These are phyloP conservation scores for Nicotiana rustica DNA, from an alignment of 305 asterid genomes.

Conservation along the genomic window DNA sequence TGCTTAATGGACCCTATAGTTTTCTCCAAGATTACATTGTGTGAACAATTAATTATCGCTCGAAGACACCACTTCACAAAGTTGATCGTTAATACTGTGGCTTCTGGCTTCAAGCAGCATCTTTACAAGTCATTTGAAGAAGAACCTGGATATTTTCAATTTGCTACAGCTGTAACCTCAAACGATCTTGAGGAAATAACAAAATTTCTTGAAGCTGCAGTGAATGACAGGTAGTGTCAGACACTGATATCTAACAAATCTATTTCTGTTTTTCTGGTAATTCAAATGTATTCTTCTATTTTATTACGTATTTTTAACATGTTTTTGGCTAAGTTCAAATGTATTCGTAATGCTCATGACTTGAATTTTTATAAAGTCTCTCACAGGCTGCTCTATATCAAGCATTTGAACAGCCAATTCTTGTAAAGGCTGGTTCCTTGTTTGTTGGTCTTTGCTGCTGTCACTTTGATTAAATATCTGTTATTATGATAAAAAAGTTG, in stretches of 20 bases:
- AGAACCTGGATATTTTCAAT: constrained; percentile 79
- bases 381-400: neutral
- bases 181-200: constrained; percentile 95
- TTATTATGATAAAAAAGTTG: neutral
- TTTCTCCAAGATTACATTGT: constrained; percentile 12
- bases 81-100: constrained; percentile 22
- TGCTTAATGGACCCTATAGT: neutral
- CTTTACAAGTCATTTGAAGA: constrained; percentile 87
- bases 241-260: constrained; percentile 20
- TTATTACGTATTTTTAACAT: neutral
- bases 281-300: neutral
- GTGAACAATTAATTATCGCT: constrained; percentile 8
- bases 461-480: neutral
- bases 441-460: neutral
- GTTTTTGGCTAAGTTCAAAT: neutral
- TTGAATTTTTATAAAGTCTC: neutral
- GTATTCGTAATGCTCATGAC: neutral
- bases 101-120: constrained; percentile 62
- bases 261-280: constrained; percentile 28
- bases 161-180: constrained; percentile 83
- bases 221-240: constrained; percentile 68
- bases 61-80: neutral
- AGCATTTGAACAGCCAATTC: constrained; percentile 15
- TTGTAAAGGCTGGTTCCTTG: constrained; percentile 6
- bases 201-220: constrained; percentile 87